Evolutionary conservation across 768 basidiomycete genomes (phyloP).

Genomic region (Boletus pseudopeckii): DNA sequence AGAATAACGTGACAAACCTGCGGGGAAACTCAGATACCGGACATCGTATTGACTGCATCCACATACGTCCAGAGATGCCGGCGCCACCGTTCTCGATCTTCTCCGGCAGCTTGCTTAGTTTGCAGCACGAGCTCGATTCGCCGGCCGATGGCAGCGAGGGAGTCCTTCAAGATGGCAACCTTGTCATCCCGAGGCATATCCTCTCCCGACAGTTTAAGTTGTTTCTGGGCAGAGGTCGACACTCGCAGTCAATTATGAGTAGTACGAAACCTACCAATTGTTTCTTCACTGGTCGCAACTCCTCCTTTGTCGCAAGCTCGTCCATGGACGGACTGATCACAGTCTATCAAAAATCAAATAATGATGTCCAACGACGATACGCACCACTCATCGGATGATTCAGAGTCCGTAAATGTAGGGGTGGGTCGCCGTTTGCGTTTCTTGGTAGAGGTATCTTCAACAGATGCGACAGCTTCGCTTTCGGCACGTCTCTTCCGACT

Average conservation of each 20-base stretch:
- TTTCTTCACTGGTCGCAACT: slow-evolving; percentile 93
- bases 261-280: slow-evolving; percentile 62
- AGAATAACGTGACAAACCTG: slow-evolving; percentile 93
- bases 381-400: slow-evolving; percentile 88
- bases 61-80: slow-evolving; percentile 97
- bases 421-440: slow-evolving; percentile 93
- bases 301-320: slow-evolving; percentile 88
- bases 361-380: slow-evolving; percentile 28
- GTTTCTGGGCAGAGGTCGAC: slow-evolving; percentile 59
- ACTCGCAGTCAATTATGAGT: neutral
- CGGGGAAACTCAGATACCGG: slow-evolving; percentile 4
- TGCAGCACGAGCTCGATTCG: slow-evolving; percentile 84
- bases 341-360: slow-evolving; percentile 4
- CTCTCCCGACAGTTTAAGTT: slow-evolving; percentile 89
- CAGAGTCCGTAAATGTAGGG: slow-evolving; percentile 94
- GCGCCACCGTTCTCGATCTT: slow-evolving; percentile 84
- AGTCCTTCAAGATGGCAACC: slow-evolving; percentile 92
- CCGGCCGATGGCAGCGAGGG: slow-evolving; percentile 87
- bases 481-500: slow-evolving; percentile 75
- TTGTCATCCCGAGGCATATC: slow-evolving; percentile 95
- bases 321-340: slow-evolving; percentile 86
- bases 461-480: slow-evolving; percentile 80
- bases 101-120: slow-evolving; percentile 71
- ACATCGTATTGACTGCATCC: neutral
- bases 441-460: slow-evolving; percentile 62